These are phyloP conservation scores for Candolleomyces aberdarensis DNA, from an alignment of 768 basidiomycete genomes.

Conservation along the genomic window DNA sequence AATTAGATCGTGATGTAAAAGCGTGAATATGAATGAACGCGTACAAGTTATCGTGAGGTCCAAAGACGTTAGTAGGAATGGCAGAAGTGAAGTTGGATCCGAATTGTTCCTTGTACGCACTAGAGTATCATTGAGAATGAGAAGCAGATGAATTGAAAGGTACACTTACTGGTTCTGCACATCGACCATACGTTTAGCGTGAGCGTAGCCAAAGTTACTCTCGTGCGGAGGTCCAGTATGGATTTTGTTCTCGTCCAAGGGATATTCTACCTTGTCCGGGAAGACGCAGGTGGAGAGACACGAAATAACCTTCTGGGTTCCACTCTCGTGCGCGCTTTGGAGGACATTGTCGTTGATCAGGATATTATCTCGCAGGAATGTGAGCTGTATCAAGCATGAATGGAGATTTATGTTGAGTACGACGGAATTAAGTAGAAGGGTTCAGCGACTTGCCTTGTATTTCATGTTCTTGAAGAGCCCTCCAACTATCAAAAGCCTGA, in stretches of 20 bases:
- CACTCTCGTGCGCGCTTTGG: slow-evolving; percentile 63
- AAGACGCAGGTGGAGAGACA: slow-evolving; percentile 98
- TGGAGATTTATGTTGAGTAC: neutral
- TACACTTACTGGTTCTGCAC: slow-evolving; percentile 82
- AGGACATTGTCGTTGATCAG: slow-evolving; percentile 96
- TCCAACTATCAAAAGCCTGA: slow-evolving; percentile 56
- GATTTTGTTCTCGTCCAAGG: slow-evolving; percentile 89
- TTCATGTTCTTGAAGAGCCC: slow-evolving; percentile 96
- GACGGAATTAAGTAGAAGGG: too few species aligned
- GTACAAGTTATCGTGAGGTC: slow-evolving; percentile 91
- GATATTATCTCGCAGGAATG: slow-evolving; percentile 92
- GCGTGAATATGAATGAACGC: slow-evolving; percentile 13
- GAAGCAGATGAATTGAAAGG: neutral
- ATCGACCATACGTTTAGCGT: slow-evolving; percentile 95
- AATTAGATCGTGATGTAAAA: neutral
- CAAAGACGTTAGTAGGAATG: slow-evolving; percentile 98
- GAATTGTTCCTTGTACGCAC: slow-evolving; percentile 94
- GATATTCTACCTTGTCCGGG: slow-evolving; percentile 92
- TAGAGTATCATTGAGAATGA: slow-evolving; percentile 23
- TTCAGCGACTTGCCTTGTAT: slow-evolving; percentile 57
- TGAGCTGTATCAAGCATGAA: slow-evolving; percentile 47
- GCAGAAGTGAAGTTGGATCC: slow-evolving; percentile 95
- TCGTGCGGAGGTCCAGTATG: slow-evolving; percentile 90
- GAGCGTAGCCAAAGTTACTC: slow-evolving; percentile 95
- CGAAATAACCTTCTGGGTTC: slow-evolving; percentile 79